Evolutionary conservation across 2,329 filamentous ascomycete species (phyloP), one percentile per base, ranked within the genome.

Genomic region (Aspergillus eucalypticola): DNA sequence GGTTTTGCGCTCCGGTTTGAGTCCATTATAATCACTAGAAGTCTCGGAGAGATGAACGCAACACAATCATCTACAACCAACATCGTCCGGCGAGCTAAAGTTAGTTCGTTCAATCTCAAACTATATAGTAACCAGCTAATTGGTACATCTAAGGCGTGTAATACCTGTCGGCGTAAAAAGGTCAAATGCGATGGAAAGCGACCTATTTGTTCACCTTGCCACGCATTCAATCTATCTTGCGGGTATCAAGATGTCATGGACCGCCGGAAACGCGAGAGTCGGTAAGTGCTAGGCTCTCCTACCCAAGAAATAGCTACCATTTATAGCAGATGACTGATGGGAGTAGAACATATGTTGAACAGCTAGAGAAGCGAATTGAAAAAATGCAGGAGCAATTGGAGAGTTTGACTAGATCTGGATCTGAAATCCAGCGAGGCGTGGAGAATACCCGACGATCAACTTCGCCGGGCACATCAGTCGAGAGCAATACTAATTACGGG

Each of bases 91-190:
- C 46, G 23, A 5, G 46, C 46, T 23, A 50, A 50, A 15, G 46
- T 50, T 15, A 19, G 46, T 23, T 29, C 3, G 46, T 15, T 29
- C 1, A 8, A 8, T 27, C 15, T 19, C 0, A 13, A 10, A n/a
- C 3, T 46, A 13, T 11, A 23, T n/a, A 19, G 6, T 50, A 19
- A 29, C 25, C 11, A 10, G 11, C 25, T 39, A 2, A 53, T 8
- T 8, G n/a, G 13, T 29, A 19, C 15, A 10, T 41, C 11, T 13
- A 15, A 63, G 61, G 61, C 61, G 3, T 61, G 61, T 21, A 61
- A 55, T 35, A 61, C 53, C 7, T 63, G 61, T 17, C 51, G 61
- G 23, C 44, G 55, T 19, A 63, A 63, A 32, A 61, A 63, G 42
- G 51, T 52, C 4, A 63, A 59, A 41, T 63, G 59, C 19, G 56